phyloP scores from a whole-genome alignment of 2,329 filamentous ascomycete genomes.

The Onygena corvina region DNA sequence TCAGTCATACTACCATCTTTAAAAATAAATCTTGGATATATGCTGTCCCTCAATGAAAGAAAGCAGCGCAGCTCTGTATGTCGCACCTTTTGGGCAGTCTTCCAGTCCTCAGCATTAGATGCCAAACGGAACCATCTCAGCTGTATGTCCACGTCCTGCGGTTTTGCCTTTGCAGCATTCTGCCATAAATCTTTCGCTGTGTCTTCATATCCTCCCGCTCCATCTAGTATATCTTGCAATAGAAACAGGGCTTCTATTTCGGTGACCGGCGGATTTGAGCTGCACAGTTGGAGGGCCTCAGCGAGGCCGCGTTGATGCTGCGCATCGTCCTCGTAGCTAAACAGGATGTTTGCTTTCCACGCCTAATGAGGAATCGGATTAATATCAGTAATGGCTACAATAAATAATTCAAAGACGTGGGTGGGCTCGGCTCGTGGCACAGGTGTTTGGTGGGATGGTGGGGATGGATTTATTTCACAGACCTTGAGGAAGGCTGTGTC shows the following conservation, averaged over 20 bases:
- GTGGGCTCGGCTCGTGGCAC: neutral
- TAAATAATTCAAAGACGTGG: neutral
- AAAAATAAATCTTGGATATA: neutral
- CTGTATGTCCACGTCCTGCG: conserved; percentile 35
- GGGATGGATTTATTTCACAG: conserved; percentile 14
- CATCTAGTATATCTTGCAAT: conserved; percentile 31
- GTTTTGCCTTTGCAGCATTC: conserved; percentile 34
- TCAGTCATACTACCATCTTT: conserved; percentile 15
- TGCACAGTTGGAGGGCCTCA: conserved; percentile 35
- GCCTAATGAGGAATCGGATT: conserved; percentile 21
- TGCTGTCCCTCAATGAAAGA: no score
- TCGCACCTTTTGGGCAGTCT: conserved; percentile 39
- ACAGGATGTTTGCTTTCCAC: conserved; percentile 35
- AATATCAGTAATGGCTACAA: neutral
- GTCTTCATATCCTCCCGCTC: conserved; percentile 25
- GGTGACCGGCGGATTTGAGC: conserved; percentile 31
- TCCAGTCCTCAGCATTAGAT: conserved; percentile 34
- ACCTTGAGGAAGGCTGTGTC: conserved; percentile 33
- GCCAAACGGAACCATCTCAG: conserved; percentile 35
- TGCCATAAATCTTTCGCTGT: conserved; percentile 34
- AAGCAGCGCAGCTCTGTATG: neutral
- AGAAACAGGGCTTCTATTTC: conserved; percentile 36
- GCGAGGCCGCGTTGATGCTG: conserved; percentile 33
- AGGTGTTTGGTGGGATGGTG: neutral
- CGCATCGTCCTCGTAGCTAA: conserved; percentile 30